These are phyloP conservation scores for Fusarium proliferatum DNA, from an alignment of 2,329 filamentous ascomycete species.

Conservation along the genomic window DNA sequence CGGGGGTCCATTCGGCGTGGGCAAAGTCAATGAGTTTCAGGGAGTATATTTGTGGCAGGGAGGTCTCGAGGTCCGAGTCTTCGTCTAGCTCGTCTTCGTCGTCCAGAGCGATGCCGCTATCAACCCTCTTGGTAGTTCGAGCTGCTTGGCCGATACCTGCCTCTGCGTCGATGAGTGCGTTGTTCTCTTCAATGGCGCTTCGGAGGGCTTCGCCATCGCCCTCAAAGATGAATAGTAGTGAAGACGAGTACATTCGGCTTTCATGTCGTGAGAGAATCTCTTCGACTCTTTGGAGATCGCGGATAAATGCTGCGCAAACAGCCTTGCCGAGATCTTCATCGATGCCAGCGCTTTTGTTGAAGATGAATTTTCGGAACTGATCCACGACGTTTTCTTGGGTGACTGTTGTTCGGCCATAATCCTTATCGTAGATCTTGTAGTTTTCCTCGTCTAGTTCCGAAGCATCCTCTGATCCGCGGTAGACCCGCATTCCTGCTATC, in stretches of 20 bases:
- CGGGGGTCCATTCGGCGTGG: constrained; percentile 86
- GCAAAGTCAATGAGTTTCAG: constrained; percentile 97
- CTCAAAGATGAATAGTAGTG: constrained; percentile 72
- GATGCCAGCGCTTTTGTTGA: constrained; percentile 68
- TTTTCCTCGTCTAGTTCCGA: constrained; percentile 64
- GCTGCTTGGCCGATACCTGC: constrained; percentile 53
- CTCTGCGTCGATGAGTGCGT: constrained; percentile 62
- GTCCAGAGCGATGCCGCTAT: constrained; percentile 66
- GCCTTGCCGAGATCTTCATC: constrained; percentile 67
- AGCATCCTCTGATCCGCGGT: constrained; percentile 64
- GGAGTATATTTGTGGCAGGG: constrained; percentile 74
- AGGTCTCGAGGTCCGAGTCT: constrained; percentile 60
- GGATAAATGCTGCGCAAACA: constrained; percentile 64
- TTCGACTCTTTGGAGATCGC: constrained; percentile 64
- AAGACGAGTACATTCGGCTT: constrained; percentile 73
- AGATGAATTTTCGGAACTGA: constrained; percentile 67
- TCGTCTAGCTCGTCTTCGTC: constrained; percentile 59
- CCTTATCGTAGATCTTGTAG: constrained; percentile 71
- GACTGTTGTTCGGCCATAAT: constrained; percentile 67
- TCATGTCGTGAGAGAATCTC: constrained; percentile 65
- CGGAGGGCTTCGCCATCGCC: constrained; percentile 68
- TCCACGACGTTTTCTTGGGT: constrained; percentile 65
- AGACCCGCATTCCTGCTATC: constrained; percentile 74
- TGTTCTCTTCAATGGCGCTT: constrained; percentile 65
- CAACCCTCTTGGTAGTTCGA: constrained; percentile 59